phyloP scores from a whole-genome alignment of 2,329 filamentous ascomycete genomes.

The Arachnopeziza araneosa region DNA sequence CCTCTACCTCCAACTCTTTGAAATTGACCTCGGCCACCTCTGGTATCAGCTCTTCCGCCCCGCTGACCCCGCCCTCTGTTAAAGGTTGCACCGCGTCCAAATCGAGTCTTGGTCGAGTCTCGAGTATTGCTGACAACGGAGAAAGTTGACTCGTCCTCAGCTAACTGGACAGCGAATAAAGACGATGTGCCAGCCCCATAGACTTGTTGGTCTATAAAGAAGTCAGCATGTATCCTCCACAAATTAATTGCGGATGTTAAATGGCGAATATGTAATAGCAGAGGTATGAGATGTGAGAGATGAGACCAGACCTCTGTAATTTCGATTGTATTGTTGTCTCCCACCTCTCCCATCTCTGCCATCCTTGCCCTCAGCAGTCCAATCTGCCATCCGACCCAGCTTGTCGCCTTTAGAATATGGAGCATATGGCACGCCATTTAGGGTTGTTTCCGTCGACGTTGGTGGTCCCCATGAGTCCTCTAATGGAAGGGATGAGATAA shows the following conservation, averaged over 20 bases:
- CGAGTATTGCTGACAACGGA: slow-evolving; percentile 95
- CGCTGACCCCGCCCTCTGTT: slow-evolving; percentile 69
- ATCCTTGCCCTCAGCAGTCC: slow-evolving; percentile 88
- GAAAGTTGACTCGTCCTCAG: slow-evolving; percentile 96
- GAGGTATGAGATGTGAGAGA: slow-evolving; percentile 14
- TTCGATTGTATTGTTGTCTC: slow-evolving; percentile 84
- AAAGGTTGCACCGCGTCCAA: slow-evolving; percentile 83
- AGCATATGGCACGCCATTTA: slow-evolving; percentile 93
- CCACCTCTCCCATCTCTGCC: slow-evolving; percentile 65
- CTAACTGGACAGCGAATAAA: slow-evolving; percentile 82
- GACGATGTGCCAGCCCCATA: slow-evolving; percentile 86
- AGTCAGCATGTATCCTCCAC: slow-evolving; percentile 1
- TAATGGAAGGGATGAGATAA: slow-evolving; percentile 66
- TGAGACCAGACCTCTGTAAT: slow-evolving; percentile 70
- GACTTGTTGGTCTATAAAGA: slow-evolving; percentile 78
- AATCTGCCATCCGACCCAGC: slow-evolving; percentile 98
- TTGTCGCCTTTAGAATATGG: slow-evolving; percentile 99
- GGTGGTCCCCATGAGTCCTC: slow-evolving; percentile 85
- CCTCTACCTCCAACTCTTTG: slow-evolving; percentile 68
- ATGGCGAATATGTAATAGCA: slow-evolving; percentile 9
- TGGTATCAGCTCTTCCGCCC: slow-evolving; percentile 68
- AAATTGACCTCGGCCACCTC: slow-evolving; percentile 55
- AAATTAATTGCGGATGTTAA: slow-evolving; percentile 4
- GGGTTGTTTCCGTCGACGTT: slow-evolving; percentile 75
- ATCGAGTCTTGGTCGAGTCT: slow-evolving; percentile 79